Base-by-base conservation (phyloP, 2,329 filamentous ascomycete genomes). In the Fusarium piperis region DNA sequence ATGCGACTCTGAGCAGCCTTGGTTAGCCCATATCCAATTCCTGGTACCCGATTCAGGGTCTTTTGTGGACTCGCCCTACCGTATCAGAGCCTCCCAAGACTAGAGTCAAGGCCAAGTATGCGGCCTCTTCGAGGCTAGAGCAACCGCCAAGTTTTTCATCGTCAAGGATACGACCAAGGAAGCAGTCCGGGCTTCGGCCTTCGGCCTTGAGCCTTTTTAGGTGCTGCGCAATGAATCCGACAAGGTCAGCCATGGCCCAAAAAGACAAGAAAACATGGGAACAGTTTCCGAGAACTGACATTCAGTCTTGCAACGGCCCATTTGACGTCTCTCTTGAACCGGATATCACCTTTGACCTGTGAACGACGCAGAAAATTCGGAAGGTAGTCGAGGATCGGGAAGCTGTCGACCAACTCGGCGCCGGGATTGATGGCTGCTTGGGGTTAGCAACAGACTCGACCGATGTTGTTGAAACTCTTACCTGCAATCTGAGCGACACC, bases 331-430 rank as follows among this genome's bases (percentile, higher is more conserved):
- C 61, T 33, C 28, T 53, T 23, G 26, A 64, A 64, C 18, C 61
- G 44, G 30, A 32, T 33, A 28, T 51, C 44, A 41, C 41, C 61
- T 3, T 23, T 23, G 6, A 51, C 15, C 36, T 59, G 44, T 12
- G 53, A 59, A 26, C 38, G 28, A 8, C 51, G 48, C 13, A 64
- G 33, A 3, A 59, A 26, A 10, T 52, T 59, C 18, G 61, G 61
- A 6, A 64, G 53, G 9, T 28, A 26, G 41, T 64, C 61, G 8
- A 64, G 36, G 18, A 58, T 23, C 5, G 61, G 55, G 46, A 64
- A 64, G 20, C 41, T 59, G 16, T 64, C 61, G 10, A 64, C 61
- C 15, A 64, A 20, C n/a, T 58, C 41, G 11, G 53, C 53, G 10
- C 61, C 61, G 7, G 55, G 61, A 35, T 35, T 35, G 33, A 35